Evolutionary conservation across 768 basidiomycete genomes (phyloP).

Genomic region (Mycena olivaceomarginata): DNA sequence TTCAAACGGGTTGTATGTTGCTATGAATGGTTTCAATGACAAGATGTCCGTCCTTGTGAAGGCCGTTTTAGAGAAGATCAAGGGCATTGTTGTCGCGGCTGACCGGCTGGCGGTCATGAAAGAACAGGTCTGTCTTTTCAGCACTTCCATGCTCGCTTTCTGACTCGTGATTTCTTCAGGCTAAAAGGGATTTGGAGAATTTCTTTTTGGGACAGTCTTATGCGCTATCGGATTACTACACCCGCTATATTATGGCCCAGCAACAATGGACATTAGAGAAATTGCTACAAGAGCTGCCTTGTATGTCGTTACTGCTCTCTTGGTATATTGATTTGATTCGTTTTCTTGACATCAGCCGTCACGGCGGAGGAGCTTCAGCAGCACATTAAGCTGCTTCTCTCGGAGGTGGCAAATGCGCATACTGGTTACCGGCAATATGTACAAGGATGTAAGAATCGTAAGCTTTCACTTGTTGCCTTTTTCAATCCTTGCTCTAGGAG

Average conservation of each 20-base stretch:
- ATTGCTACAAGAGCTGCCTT: conserved; percentile 81
- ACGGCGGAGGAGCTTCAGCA: conserved; percentile 81
- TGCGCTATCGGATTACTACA: conserved; percentile 85
- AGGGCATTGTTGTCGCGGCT: conserved; percentile 76
- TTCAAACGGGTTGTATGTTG: conserved; percentile 79
- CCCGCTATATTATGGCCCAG: conserved; percentile 81
- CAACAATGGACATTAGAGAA: conserved; percentile 87
- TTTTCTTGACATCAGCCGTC: conserved; percentile 68
- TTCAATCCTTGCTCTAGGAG: conserved; percentile 68
- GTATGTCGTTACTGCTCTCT: conserved; percentile 64
- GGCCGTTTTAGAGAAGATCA: conserved; percentile 82
- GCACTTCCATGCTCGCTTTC: conserved; percentile 5
- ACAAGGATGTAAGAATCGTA: conserved; percentile 78
- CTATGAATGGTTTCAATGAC: conserved; percentile 93
- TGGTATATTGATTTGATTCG: background rate
- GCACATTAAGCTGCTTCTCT: conserved; percentile 77
- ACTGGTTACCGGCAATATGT: conserved; percentile 90
- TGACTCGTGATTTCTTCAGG: conserved; percentile 60
- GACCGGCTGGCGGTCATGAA: conserved; percentile 88
- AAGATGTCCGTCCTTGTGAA: conserved; percentile 86
- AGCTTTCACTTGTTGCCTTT: background rate
- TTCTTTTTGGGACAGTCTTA: conserved; percentile 92
- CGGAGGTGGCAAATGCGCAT: conserved; percentile 81
- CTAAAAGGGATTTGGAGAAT: conserved; percentile 88
- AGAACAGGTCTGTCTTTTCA: conserved; percentile 77